Evolutionary conservation across 2,329 filamentous ascomycete species (phyloP), one percentile per base, ranked within the genome.

Genomic region (Aspergillus aculeatus): DNA sequence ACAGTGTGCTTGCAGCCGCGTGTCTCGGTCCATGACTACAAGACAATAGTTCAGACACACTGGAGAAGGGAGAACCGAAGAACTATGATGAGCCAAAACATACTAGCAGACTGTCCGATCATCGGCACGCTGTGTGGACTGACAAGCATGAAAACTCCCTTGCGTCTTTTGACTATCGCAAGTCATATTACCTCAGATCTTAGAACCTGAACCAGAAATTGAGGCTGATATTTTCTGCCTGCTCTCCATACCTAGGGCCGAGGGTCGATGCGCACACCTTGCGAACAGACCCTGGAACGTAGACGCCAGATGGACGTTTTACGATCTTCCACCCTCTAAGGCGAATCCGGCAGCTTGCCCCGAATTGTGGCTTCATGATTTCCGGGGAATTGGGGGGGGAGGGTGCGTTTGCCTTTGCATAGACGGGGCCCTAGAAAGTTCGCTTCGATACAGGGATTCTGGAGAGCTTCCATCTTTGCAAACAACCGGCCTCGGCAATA

Each of bases 1-100:
- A 67, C 62, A 60, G 56, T 47, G 64, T 59, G 60, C 56, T 53
- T 52, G 49, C 49, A 53, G 54, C 54, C 55, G 57, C 58, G 32
- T 50, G 21, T 54, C 50, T 31, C 44, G 51, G 54, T 47, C 41
- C 29, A 29, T 54, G 48, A 7, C 16, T 56, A 56, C 52, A 50
- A 29, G 48, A 52, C 49, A 50, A 23, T 14, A 19, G 38, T 9
- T 54, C 49, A 16, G 14, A 16, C 5, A 29, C 38, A 44, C 16
- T 19, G 3, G 16, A 44, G 5, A 19, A 44, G 1, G 2, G 16
- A 44, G 14, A 19, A 19, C 38, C 3, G 38, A 44, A 19, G 38
- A 44, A 44, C 14, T 16, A 19, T n/a, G 38, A 44, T 19, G n/a
- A 35, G 14, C 16, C 32, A 35, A 44, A 19, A 19, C 16, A 19